Evolutionary conservation across 495 filamentous ascomycete species (phyloP).

Genomic region (Aspergillus avenaceus): DNA sequence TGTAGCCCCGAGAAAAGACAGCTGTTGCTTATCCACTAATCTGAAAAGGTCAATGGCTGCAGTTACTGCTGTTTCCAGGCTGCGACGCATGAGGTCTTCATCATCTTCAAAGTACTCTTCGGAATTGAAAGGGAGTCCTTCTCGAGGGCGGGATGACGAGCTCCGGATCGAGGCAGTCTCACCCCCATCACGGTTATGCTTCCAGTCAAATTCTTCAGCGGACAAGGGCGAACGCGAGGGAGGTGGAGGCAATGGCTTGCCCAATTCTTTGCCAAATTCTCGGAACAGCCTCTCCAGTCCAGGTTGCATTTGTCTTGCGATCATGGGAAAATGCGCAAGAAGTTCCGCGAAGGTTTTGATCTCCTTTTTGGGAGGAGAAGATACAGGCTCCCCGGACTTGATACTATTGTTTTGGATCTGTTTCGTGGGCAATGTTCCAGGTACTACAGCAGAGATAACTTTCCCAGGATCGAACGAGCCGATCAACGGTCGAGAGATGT

Average conservation of each 20-base stretch:
- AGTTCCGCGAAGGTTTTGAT: slow-evolving; percentile 88
- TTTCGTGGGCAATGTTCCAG: slow-evolving; percentile 31
- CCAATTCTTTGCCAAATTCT: slow-evolving; percentile 80
- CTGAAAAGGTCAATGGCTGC: slow-evolving; percentile 95
- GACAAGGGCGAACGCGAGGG: slow-evolving; percentile 55
- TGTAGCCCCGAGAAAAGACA: slow-evolving; percentile 85
- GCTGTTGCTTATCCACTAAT: slow-evolving; percentile 88
- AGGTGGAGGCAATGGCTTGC: slow-evolving; percentile 76
- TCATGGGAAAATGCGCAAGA: slow-evolving; percentile 90
- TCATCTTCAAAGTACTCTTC: slow-evolving; percentile 69
- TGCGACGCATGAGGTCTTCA: slow-evolving; percentile 78
- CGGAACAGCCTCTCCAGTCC: slow-evolving; percentile 87
- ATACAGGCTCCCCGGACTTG: slow-evolving; percentile 30
- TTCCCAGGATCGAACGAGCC: slow-evolving; percentile 75
- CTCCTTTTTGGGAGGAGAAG: slow-evolving; percentile 71
- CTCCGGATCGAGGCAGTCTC: slow-evolving; percentile 35
- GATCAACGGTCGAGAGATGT: slow-evolving; percentile 87
- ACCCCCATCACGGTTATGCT: slow-evolving; percentile 24
- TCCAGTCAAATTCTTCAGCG: slow-evolving; percentile 25
- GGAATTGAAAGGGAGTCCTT: slow-evolving; percentile 43
- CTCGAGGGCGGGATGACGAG: slow-evolving; percentile 29
- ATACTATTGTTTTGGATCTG: slow-evolving; percentile 28
- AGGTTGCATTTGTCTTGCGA: slow-evolving; percentile 92
- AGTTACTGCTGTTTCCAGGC: slow-evolving; percentile 86
- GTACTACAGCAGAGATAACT: slow-evolving; percentile 57